Evolutionary conservation across 2,329 filamentous ascomycete genomes (phyloP).

Genomic region (Scedosporium dehoogii): DNA sequence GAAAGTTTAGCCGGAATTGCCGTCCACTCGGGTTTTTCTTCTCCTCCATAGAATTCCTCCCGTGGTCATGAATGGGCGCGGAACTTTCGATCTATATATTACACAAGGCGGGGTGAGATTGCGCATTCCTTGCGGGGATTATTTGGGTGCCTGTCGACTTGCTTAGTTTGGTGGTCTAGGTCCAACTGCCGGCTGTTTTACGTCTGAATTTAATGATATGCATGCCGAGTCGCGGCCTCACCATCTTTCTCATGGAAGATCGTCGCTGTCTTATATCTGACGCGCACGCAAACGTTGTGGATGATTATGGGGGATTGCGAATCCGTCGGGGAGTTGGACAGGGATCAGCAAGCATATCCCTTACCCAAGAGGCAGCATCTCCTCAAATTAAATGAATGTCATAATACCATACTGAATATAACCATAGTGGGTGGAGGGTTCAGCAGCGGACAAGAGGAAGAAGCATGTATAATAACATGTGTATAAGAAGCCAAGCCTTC

Average conservation of each 20-base stretch:
- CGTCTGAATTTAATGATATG: not conserved
- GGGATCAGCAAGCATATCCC: not conserved
- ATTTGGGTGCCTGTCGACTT: not conserved
- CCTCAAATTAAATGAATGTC: not conserved
- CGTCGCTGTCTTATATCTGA: not conserved
- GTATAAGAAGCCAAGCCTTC: not conserved
- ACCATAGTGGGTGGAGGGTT: not conserved
- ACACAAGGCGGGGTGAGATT: not conserved
- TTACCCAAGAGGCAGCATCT: not conserved
- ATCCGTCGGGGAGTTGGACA: not conserved
- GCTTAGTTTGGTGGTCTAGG: not conserved
- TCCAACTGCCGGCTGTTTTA: not conserved
- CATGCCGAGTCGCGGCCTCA: not conserved
- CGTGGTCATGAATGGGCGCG: not conserved
- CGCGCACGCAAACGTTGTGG: not conserved
- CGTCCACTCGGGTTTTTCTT: not conserved
- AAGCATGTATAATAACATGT: not conserved
- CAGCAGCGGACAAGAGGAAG: not conserved
- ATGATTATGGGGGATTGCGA: not conserved
- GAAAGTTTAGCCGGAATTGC: not conserved
- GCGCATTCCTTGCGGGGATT: not conserved
- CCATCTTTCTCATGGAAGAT: not conserved
- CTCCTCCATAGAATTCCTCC: constrained; percentile 1
- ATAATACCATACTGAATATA: not conserved
- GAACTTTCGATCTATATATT: not conserved